Base-by-base conservation (phyloP, 345 rosid genomes). In the Conringia planisiliqua region DNA sequence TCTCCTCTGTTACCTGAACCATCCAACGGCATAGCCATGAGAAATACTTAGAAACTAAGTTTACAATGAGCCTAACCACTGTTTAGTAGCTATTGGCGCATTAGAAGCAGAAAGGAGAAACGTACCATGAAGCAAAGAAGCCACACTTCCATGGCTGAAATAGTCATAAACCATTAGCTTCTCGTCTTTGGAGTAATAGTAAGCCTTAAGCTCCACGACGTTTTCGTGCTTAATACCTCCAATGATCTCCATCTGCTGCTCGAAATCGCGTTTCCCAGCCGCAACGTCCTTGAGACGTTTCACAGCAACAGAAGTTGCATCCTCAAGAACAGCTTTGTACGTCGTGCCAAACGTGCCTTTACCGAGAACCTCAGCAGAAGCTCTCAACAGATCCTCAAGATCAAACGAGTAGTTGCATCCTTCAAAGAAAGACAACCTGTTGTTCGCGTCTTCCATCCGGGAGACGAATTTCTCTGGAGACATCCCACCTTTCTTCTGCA, bases 321-420 rank as follows among this genome's bases (percentile, higher is more conserved):
- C 83, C 18, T 80, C 83, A 12, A 80, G 74, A 43, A 75, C 76
- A 0, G 98, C 99, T 81, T 87, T 95, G 47, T 95, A 95, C 35
- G 99, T 85, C 42, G 85, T 89, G 14, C 99, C 98, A 52, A 92
- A 92, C 10, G 99, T 89, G 43, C 99, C 99, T 57, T 95, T 95
- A 18, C 98, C 99, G 67, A 95, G 79, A n/a, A 95, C 97, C 78
- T 95, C 99, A 13, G 98, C 98, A 11, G 98, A 95, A 62, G 99
- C 99, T 75, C 98, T 89, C 83, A 95, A 79, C 6, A 95, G 81
- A 87, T 95, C 99, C 81, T 95, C 99, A 79, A 95, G 85, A 86
- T 95, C 97, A 48, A 95, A 92, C 20, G 97, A 83, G 74, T 92
- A 92, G 36, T 76, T 87, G 26, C 96, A 89, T n/a, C 98, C 97